Conservation (phyloP, 202 grass and related monocot genomes). For the Carex sylvatica region DNA sequence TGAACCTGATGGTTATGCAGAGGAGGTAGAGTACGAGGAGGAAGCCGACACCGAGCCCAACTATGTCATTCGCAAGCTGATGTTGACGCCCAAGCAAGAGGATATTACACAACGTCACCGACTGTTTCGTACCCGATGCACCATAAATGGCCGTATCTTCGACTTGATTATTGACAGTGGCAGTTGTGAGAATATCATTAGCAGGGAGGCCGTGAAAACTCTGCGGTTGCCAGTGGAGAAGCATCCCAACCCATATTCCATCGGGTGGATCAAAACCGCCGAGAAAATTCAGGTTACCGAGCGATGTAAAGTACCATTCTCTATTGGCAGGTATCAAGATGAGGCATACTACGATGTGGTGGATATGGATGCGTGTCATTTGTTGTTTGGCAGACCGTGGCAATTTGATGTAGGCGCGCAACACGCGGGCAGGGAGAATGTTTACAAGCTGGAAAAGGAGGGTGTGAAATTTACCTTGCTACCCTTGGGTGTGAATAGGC, state of each 20-base stretch:
- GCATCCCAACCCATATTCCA: neutral
- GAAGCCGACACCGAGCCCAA: no score
- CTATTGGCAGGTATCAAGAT: neutral
- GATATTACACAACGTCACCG: no score
- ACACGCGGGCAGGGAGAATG: neutral
- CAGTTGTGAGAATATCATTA: neutral
- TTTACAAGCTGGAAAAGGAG: neutral
- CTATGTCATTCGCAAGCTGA: no score
- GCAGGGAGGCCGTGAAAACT: neutral
- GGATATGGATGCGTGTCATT: neutral
- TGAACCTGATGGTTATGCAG: no score
- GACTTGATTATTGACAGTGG: neutral
- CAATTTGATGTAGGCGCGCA: neutral
- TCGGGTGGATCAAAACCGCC: neutral
- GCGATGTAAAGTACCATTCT: neutral
- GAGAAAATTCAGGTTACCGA: neutral
- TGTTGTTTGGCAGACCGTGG: neutral
- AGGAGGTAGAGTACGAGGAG: no score
- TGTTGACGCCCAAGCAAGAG: no score
- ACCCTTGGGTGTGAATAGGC: no score
- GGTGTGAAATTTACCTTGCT: neutral
- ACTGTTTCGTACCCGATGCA: no score
- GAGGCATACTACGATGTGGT: neutral
- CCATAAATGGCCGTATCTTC: no score
- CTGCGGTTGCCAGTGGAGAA: neutral